A percentile compares a stretch with the other conserved stretches of the same genome.
Evolutionary conservation across 345 rosid species (phyloP).

Genomic region (Populus davidiana): DNA sequence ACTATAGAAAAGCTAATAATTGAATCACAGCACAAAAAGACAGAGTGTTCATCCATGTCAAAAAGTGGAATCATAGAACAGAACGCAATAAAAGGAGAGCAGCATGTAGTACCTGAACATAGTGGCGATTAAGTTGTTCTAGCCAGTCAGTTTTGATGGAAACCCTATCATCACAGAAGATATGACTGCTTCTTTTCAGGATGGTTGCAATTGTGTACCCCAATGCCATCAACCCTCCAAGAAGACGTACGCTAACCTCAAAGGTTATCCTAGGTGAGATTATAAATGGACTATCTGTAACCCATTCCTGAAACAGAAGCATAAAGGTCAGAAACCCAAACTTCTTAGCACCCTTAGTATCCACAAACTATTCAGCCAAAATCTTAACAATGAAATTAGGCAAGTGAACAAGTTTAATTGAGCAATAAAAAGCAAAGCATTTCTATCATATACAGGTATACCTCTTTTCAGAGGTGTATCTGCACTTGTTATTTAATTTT

Average conservation of each 20-base stretch:
- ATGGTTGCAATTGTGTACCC: slow-evolving; percentile 94
- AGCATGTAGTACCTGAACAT: slow-evolving; percentile 64
- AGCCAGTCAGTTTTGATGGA: slow-evolving; percentile 92
- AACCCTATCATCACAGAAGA: slow-evolving; percentile 67
- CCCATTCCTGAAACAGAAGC: slow-evolving; percentile 83
- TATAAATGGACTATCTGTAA: slow-evolving; percentile 90
- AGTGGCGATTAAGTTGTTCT: slow-evolving; percentile 87
- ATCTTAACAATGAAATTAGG: neutral
- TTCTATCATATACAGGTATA: too few species aligned
- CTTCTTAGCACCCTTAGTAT: neutral
- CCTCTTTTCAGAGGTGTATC: too few species aligned
- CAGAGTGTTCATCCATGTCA: neutral
- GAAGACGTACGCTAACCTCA: slow-evolving; percentile 90
- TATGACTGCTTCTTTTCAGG: slow-evolving; percentile 89
- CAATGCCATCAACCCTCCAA: slow-evolving; percentile 97
- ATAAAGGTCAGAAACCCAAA: slow-evolving; percentile 18
- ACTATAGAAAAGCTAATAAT: neutral
- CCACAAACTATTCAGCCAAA: slow-evolving; percentile 2
- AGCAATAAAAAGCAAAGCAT: neutral
- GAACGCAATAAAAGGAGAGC: neutral
- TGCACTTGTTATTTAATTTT: too few species aligned
- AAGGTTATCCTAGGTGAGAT: slow-evolving; percentile 98
- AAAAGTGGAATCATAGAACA: neutral
- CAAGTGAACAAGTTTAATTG: neutral
- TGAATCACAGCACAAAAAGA: neutral